Evolutionary conservation across 2,329 filamentous ascomycete genomes (phyloP).

Genomic region (Pseudodiploospora longispora): DNA sequence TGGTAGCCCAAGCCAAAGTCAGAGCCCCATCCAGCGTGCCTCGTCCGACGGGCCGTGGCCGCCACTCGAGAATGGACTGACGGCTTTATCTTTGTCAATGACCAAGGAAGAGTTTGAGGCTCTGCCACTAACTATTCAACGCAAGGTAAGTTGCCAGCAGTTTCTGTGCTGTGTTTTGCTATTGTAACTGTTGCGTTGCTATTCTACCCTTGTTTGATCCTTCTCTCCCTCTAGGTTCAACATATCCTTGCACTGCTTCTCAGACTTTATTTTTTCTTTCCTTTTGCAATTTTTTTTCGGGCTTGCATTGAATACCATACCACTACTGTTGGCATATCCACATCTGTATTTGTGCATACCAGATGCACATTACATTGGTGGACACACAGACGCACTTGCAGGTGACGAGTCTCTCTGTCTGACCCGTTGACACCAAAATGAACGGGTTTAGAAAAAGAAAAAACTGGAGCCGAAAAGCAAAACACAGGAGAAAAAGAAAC

Average conservation of each 20-base stretch:
- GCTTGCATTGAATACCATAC: constrained; percentile 1
- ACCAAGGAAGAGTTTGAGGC: constrained; percentile 39
- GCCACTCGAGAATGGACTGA: constrained; percentile 13
- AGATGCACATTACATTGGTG: constrained; percentile 3
- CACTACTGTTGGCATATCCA: background rate
- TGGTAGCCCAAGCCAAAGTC: constrained; percentile 5
- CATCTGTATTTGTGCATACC: constrained; percentile 5
- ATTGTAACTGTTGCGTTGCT: constrained; percentile 6
- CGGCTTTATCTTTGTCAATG: constrained; percentile 20
- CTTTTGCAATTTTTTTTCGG: background rate
- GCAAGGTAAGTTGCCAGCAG: constrained; percentile 40
- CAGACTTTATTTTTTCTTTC: background rate
- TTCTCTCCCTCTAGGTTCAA: background rate
- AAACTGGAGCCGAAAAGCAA: too few relatives aligned
- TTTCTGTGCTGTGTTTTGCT: constrained; percentile 8
- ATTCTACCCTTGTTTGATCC: constrained; percentile 2
- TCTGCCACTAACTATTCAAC: constrained; percentile 45
- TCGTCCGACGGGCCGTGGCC: constrained; percentile 15
- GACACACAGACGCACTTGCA: background rate
- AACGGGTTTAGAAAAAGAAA: too few relatives aligned
- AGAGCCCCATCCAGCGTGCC: constrained; percentile 13
- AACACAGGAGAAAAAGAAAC: background rate
- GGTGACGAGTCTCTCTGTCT: constrained; percentile 1
- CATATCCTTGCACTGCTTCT: background rate
- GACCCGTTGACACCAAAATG: too few relatives aligned